Base-by-base conservation (phyloP, 163 green algal species). In the Trebouxiophyceae sp. region DNA sequence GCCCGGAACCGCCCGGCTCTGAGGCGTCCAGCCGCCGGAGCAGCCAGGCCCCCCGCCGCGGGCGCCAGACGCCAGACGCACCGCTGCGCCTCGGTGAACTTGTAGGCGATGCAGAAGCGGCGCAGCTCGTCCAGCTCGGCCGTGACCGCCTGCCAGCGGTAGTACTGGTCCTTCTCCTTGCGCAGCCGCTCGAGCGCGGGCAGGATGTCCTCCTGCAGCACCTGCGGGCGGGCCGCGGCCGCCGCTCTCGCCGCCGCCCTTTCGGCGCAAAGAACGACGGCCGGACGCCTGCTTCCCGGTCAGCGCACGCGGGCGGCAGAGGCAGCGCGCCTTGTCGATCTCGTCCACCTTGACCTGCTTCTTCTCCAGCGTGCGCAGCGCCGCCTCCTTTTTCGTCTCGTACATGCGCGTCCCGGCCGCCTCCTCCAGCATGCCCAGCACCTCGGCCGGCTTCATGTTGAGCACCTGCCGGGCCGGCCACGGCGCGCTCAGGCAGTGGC, bases 401-500 rank as follows among this genome's bases (percentile, higher is more conserved):
- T 98, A 99, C 89, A 99, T 97, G 57, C 91, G 88, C 4, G 95
- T 99, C 24, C 95, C 95, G 0, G 86, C 86, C 0, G 93, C 95
- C 80, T 99, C 95, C 68, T 98, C 95, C 60, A 99, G 81, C 86
- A 99, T 91, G 16, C 85, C 87, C 70, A 99, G 71, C 44, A 97
- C 96, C 84, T 99, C 95, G 5, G 78, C 79, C 0, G 95, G 93
- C 78, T 98, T 98, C 95, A 99, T 99, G 89, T 99, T 99, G 24
- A 98, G 81, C 32, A 99, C 92, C 84, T 95, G 79, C n/a, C n/a
- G n/a, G n/a, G n/a, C n/a, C n/a, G n/a, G n/a, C n/a, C n/a, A n/a
- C n/a, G n/a, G n/a, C n/a, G n/a, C n/a, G n/a, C n/a, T n/a, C n/a
- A n/a, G n/a, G n/a, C n/a, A n/a, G n/a, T n/a, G n/a, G n/a, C n/a